phyloP scores from a whole-genome alignment of 2,329 filamentous ascomycete species.

The Rugonectria rugulosa region DNA sequence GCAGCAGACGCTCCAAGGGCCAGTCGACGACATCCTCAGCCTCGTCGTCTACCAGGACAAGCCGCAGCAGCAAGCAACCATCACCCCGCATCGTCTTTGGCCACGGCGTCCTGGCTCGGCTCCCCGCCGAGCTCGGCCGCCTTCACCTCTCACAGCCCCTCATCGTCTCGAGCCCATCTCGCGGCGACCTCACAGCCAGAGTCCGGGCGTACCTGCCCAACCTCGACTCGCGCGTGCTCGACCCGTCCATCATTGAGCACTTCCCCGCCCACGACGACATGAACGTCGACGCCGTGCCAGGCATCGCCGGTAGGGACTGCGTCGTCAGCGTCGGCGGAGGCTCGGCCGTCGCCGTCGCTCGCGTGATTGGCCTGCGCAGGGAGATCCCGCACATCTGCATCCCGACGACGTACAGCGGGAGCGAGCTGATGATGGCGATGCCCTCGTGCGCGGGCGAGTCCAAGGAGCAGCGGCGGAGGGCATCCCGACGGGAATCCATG shows the following conservation, averaged over 20 bases:
- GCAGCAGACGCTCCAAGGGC: background rate
- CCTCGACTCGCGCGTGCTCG: slow-evolving; percentile 43
- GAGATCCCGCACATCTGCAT: slow-evolving; percentile 65
- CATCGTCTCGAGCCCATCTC: slow-evolving; percentile 49
- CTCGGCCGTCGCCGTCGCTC: slow-evolving; percentile 67
- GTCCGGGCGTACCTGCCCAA: slow-evolving; percentile 46
- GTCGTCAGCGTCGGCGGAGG: slow-evolving; percentile 69
- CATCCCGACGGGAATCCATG: background rate
- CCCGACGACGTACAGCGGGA: slow-evolving; percentile 66
- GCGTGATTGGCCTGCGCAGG: slow-evolving; percentile 60
- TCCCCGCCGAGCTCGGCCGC: slow-evolving; percentile 45
- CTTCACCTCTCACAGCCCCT: slow-evolving; percentile 45
- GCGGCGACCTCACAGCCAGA: slow-evolving; percentile 43
- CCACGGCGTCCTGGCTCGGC: slow-evolving; percentile 40
- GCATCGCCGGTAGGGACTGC: slow-evolving; percentile 55
- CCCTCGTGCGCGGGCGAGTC: slow-evolving; percentile 17
- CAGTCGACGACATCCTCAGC: background rate
- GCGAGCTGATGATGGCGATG: slow-evolving; percentile 63
- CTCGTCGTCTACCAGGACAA: background rate
- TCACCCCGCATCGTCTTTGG: slow-evolving; percentile 47
- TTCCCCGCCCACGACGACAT: slow-evolving; percentile 34
- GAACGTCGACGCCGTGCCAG: slow-evolving; percentile 39
- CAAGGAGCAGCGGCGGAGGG: background rate
- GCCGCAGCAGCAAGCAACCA: background rate
- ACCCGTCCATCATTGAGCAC: slow-evolving; percentile 41